Evolutionary conservation across 768 basidiomycete species (phyloP), one percentile per base, ranked within the genome.

Genomic region (Lactifluus rugatus): DNA sequence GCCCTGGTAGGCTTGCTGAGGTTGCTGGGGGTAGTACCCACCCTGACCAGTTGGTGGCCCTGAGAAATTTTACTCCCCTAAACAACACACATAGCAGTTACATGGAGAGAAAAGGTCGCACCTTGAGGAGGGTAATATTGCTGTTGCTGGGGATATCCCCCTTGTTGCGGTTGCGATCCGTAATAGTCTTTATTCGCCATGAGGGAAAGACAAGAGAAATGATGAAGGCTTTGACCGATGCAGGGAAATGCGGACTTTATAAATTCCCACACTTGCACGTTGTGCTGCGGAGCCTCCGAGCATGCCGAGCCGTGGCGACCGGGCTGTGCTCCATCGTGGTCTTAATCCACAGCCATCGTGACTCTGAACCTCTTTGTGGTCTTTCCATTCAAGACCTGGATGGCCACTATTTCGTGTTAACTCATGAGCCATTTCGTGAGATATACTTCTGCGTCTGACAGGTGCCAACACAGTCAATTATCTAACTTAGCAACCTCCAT

Each of bases 161-260:
- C n/a, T n/a, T n/a, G n/a, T 44, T 48, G 74, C 73, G 63, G 47
- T 9, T 48, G 56, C 3, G 46, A 34, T 17, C 69, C 68, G 71
- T 88, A 89, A 66, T 86, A 90, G 65, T 89, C 87, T 71, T 83
- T 81, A 67, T 82, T 84, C 61, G 86, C 84, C 87, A 67, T 65
- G 62, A 51, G 48, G 51, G 52, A 55, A 52, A 54, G 36, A 47
- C 44, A 51, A 56, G 42, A 52, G 48, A 11, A 52, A 25, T 7
- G 42, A 41, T 45, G 28, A 28, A 21, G 34, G 44, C 17, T 8
- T 23, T n/a, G 39, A 32, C 7, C 14, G 6, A 8, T 11, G 3
- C 9, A 36, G 11, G 4, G 19, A 19, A n/a, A 11, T 13, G 53
- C 58, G 48, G 48, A 41, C 54, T 60, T 60, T 60, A 55, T 26